Percentiles rank a stretch among this genome's conserved stretches.
Conservation (phyloP, 176 grass and related monocot species). For the Leersia perrieri region DNA sequence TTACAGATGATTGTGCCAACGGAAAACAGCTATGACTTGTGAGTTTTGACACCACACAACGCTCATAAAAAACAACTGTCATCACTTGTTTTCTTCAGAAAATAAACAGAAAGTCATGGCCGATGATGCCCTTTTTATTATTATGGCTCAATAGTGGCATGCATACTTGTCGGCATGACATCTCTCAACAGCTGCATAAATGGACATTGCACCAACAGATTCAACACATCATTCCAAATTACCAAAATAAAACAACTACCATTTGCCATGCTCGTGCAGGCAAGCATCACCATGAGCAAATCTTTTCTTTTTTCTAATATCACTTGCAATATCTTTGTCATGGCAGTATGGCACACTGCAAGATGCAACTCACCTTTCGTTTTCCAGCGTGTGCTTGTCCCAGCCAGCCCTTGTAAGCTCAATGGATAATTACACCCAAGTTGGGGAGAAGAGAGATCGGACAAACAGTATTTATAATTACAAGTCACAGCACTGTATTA, state of each 20-base stretch:
- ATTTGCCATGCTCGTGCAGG: background rate
- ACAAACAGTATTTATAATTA: background rate
- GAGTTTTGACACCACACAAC: background rate
- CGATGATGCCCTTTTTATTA: background rate
- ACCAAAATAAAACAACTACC: background rate
- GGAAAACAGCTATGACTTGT: background rate
- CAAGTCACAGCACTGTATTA: background rate
- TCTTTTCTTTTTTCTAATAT: background rate
- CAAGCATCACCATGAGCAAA: background rate
- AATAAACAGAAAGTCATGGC: background rate
- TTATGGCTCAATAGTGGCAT: background rate
- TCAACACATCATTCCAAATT: background rate
- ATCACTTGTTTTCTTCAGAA: background rate
- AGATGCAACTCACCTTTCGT: background rate
- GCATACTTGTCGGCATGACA: constrained; percentile 4
- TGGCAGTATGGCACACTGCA: background rate
- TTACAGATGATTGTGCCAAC: background rate
- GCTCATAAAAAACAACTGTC: background rate
- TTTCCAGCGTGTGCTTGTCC: background rate
- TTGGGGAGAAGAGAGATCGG: background rate
- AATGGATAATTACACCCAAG: background rate
- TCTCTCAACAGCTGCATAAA: background rate
- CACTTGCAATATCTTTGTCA: background rate
- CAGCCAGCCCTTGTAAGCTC: background rate
- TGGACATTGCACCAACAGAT: background rate